Base-by-base conservation (phyloP, 192 early-diverging fungal species). In the Backusella australiensis region DNA sequence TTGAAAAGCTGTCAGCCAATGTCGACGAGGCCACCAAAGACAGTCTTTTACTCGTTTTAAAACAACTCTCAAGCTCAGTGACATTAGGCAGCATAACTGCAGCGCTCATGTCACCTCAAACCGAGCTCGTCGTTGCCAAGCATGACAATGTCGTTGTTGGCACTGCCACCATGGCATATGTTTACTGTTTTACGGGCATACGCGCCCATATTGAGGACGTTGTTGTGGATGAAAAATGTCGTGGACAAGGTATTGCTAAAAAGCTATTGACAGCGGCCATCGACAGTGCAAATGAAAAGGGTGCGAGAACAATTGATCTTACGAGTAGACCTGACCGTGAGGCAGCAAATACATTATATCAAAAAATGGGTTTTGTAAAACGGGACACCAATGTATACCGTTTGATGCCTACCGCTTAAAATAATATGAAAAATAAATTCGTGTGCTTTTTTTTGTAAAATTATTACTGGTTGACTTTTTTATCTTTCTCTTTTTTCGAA, bases 141-240 rank as follows among this genome's bases (percentile, higher is more conserved):
- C 19, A 46, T 17, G 1, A 59, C 19, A 32, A 53, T 19, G 72
- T 17, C 6, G 75, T 88, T 36, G 69, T 86, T 1, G 86, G 86
- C 4, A 80, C 74, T 12, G 71, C 81, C 8, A 86, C 86, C 0
- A 69, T 88, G 6, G 75, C 78, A 9, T 77, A 67, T 29, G 34
- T 79, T 0, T 72, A 75, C 6, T 76, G 83, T 19, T 38, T 85
- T 14, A 88, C 84, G 56, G 84, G 82, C 4, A 66, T 78, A 17
- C 81, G 86, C 29, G 85, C 83, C 0, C 86, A 88, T 74, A 86
- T 88, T 72, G 86, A 88, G 38, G 86, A 88, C 38, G 77, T 88
- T 0, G 75, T 88, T 2, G 85, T 88, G 6, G 73, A 71, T 17
- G 19, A 34, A 4, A 41, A 42, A 26, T 81, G 74, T 32, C 82